These are phyloP conservation scores for Aspergillus fischeri DNA, from an alignment of 2,329 filamentous ascomycete species.

Conservation along the genomic window DNA sequence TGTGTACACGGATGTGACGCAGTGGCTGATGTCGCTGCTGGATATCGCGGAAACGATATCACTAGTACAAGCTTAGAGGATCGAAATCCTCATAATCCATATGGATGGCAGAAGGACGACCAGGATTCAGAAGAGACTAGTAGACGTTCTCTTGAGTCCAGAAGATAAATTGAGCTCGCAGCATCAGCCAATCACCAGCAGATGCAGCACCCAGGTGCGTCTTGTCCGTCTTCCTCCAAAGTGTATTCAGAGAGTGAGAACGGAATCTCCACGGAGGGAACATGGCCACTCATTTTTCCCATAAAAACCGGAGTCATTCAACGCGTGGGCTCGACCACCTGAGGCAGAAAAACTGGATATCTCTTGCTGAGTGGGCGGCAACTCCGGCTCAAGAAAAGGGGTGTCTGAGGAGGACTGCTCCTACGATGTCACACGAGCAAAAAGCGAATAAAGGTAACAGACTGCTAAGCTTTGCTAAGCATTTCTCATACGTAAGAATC, in stretches of 20 bases:
- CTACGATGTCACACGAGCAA: not conserved
- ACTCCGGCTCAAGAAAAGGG: not conserved
- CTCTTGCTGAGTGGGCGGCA: not conserved
- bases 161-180: not conserved
- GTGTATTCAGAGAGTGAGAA: not conserved
- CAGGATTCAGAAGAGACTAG: not conserved
- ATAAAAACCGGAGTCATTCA: not conserved
- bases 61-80: not conserved
- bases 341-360: not conserved
- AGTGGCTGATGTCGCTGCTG: not conserved
- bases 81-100: not conserved
- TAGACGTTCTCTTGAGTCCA: not conserved
- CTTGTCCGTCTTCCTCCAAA: not conserved
- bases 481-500: slow-evolving; percentile 1
- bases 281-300: not conserved
- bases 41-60: not conserved
- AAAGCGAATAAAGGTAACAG: not conserved
- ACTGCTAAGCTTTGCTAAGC: slow-evolving; percentile 7
- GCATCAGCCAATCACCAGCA: not conserved
- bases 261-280: not conserved
- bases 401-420: not conserved
- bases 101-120: not conserved
- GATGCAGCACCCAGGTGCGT: not conserved
- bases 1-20: not conserved
- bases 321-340: not conserved